These are phyloP conservation scores for Clarireedia monteithiana DNA, from an alignment of 2,329 filamentous ascomycete genomes.

Conservation along the genomic window DNA sequence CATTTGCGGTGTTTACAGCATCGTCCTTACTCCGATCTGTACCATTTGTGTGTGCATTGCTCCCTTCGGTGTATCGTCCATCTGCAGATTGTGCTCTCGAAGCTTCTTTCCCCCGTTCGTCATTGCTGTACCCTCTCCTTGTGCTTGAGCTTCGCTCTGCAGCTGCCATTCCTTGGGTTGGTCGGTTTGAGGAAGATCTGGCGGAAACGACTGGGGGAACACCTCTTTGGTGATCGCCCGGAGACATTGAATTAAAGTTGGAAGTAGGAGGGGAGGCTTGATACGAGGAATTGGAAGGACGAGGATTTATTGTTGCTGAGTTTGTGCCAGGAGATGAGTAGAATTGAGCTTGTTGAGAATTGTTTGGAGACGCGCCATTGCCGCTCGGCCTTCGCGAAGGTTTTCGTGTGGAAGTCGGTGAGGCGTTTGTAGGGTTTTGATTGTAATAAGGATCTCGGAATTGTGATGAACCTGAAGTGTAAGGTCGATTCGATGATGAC, in stretches of 20 bases:
- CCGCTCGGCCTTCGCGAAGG: slow-evolving; percentile 47
- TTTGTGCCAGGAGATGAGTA: slow-evolving; percentile 22
- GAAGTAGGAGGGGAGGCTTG: slow-evolving; percentile 31
- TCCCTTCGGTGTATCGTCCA: slow-evolving; percentile 28
- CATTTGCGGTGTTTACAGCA: slow-evolving; percentile 31
- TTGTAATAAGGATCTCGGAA: slow-evolving; percentile 47
- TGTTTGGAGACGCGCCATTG: slow-evolving; percentile 34
- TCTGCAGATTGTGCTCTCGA: slow-evolving; percentile 18
- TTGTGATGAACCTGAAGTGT: slow-evolving; percentile 45
- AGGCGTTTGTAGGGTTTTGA: slow-evolving; percentile 31
- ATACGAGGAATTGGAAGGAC: slow-evolving; percentile 27
- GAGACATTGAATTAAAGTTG: slow-evolving; percentile 23
- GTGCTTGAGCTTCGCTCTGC: slow-evolving; percentile 19
- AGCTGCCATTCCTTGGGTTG: slow-evolving; percentile 29
- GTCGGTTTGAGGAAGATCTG: slow-evolving; percentile 65
- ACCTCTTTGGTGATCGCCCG: slow-evolving; percentile 46
- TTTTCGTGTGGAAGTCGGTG: slow-evolving; percentile 42
- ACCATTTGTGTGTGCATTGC: slow-evolving; percentile 35
- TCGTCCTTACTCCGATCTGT: slow-evolving; percentile 30
- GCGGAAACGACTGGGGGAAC: slow-evolving; percentile 69
- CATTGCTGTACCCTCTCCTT: slow-evolving; percentile 17
- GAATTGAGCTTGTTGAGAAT: slow-evolving; percentile 22
- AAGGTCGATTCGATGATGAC: slow-evolving; percentile 40
- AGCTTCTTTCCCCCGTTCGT: slow-evolving; percentile 17
- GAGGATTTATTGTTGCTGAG: slow-evolving; percentile 13